These are phyloP conservation scores for Glonium stellatum DNA, from an alignment of 495 filamentous ascomycete genomes.

Conservation along the genomic window DNA sequence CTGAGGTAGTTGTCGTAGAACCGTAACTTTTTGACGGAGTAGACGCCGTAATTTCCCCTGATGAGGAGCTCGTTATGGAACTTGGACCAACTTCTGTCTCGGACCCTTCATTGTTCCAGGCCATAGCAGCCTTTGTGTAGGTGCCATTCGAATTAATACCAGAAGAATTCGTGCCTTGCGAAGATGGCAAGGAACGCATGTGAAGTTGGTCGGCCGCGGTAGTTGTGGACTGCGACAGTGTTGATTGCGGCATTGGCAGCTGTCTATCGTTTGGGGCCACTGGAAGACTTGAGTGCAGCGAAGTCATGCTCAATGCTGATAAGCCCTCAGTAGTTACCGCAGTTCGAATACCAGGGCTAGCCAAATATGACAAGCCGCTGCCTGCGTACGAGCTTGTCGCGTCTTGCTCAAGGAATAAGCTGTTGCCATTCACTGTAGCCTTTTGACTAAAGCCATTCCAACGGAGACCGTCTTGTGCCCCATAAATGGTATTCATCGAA, in stretches of 20 bases:
- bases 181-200: slow-evolving; percentile 13
- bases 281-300: slow-evolving; percentile 30
- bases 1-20: neutral
- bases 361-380: slow-evolving; percentile 6
- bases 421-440: neutral
- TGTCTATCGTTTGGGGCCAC: slow-evolving; percentile 13
- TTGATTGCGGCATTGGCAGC: slow-evolving; percentile 20
- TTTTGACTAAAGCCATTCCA: slow-evolving; percentile 9
- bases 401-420: slow-evolving; percentile 12
- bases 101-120: neutral
- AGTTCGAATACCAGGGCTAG: slow-evolving; percentile 9
- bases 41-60: neutral
- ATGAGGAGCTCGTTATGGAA: slow-evolving; percentile 1
- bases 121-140: slow-evolving; percentile 1
- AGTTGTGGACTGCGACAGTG: slow-evolving; percentile 4
- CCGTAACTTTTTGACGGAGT: neutral
- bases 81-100: neutral
- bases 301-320: slow-evolving; percentile 33
- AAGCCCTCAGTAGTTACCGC: slow-evolving; percentile 18
- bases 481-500: slow-evolving; percentile 9
- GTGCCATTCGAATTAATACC: neutral
- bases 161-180: slow-evolving; percentile 5
- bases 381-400: slow-evolving; percentile 2
- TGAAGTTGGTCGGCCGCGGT: slow-evolving; percentile 18
- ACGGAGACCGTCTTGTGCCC: slow-evolving; percentile 6